Percentiles rank a stretch among this genome's conserved stretches.
Evolutionary conservation across 1,284 basidiomycete genomes (phyloP).

Genomic region (Pseudozyma thailandica): DNA sequence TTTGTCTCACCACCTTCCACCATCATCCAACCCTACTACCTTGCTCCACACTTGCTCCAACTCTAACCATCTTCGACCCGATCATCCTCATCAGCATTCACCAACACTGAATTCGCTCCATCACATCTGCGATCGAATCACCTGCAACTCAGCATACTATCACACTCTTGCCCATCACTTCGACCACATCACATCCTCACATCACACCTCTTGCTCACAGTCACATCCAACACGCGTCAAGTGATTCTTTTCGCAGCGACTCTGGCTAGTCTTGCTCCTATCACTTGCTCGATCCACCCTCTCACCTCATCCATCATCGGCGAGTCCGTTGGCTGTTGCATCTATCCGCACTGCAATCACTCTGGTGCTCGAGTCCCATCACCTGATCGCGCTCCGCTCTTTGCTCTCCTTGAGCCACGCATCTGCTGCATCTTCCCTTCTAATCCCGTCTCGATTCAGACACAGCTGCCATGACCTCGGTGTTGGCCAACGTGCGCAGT

Average conservation of each 20-base stretch:
- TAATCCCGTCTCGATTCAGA: neutral
- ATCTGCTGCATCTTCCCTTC: neutral
- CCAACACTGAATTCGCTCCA: neutral
- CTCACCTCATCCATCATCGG: too few species aligned
- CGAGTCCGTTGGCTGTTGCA: too few species aligned
- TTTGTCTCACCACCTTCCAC: neutral
- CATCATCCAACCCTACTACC: neutral
- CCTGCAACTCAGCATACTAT: neutral
- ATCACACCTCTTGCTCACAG: neutral
- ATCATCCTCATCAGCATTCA: neutral
- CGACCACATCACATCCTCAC: neutral
- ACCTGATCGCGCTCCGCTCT: neutral
- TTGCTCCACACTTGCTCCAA: neutral
- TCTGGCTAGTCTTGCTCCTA: neutral
- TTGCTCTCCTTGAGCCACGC: neutral
- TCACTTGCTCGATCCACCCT: neutral
- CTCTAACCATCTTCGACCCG: neutral
- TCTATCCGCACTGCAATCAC: too few species aligned
- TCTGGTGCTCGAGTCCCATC: too few species aligned
- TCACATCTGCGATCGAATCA: neutral
- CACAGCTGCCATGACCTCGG: conserved; percentile 43
- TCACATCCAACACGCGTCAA: neutral
- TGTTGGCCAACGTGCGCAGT: conserved; percentile 43
- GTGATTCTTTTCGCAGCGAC: neutral
- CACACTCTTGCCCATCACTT: neutral